phyloP scores from a whole-genome alignment of 106 monocot species.

The Dioscorea alata region DNA sequence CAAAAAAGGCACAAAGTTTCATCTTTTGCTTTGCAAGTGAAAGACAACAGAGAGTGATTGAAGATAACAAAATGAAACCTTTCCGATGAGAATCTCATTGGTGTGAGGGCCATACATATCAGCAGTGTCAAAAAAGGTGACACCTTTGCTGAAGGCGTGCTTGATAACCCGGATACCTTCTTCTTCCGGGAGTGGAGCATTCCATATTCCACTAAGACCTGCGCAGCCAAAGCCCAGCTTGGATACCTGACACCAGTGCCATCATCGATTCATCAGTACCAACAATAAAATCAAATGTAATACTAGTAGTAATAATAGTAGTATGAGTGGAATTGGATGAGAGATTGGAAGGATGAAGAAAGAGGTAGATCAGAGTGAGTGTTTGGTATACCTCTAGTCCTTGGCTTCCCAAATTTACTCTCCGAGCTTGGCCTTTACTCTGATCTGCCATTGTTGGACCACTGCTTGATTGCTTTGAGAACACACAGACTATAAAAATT shows the following conservation, averaged over 20 bases:
- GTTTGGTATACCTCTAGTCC: conserved; percentile 29
- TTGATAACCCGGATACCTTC: conserved; percentile 43
- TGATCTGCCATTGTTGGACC: background rate
- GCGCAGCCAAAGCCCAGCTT: conserved; percentile 73
- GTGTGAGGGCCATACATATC: conserved; percentile 54
- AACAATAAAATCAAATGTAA: background rate
- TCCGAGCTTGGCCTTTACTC: conserved; percentile 6
- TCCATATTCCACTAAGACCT: conserved; percentile 58
- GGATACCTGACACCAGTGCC: conserved; percentile 32
- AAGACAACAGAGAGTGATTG: background rate
- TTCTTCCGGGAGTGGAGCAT: conserved; percentile 45
- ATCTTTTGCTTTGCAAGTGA: background rate
- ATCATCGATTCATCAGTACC: background rate
- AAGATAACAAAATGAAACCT: conserved; percentile 5
- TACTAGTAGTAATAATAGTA: background rate
- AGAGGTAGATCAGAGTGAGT: background rate
- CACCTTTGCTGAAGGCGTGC: conserved; percentile 49
- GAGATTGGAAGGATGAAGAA: background rate
- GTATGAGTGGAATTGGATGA: background rate
- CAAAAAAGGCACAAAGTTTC: background rate
- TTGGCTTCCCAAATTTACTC: conserved; percentile 27
- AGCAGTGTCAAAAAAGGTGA: conserved; percentile 83
- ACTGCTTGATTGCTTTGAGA: background rate
- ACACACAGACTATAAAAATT: background rate
- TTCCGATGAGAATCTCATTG: conserved; percentile 34